phyloP scores from a whole-genome alignment of 306 rosid genomes.

The Datisca glomerata region DNA sequence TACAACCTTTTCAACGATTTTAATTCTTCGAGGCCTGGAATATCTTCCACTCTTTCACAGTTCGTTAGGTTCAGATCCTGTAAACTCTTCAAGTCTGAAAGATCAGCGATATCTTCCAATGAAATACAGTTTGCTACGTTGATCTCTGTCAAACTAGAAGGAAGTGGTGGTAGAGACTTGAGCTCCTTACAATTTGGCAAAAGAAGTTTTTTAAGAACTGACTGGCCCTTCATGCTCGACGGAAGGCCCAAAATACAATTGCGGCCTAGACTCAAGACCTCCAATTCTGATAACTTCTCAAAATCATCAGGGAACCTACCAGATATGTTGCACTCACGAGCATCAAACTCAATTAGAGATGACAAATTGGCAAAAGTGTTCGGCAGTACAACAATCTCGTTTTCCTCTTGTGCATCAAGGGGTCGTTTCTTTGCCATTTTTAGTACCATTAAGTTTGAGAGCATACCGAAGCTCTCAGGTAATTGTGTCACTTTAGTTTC shows the following conservation, averaged over 20 bases:
- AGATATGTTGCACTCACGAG: conserved; percentile 31
- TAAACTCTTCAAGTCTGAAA: conserved; percentile 36
- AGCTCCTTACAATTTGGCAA: conserved; percentile 30
- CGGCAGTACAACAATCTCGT: conserved; percentile 18
- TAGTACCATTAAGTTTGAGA: conserved; percentile 34
- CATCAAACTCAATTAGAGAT: conserved; percentile 27
- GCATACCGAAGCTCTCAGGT: conserved; percentile 55
- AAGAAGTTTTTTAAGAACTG: conserved; percentile 21
- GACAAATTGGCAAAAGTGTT: conserved; percentile 38
- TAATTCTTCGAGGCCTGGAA: conserved; percentile 55
- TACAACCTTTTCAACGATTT: conserved; percentile 38
- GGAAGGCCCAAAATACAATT: conserved; percentile 49
- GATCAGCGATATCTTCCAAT: conserved; percentile 30
- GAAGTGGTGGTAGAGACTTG: conserved; percentile 48
- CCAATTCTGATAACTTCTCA: conserved; percentile 30
- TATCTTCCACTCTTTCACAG: conserved; percentile 38
- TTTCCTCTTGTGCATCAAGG: not conserved
- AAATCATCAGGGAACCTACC: conserved; percentile 50
- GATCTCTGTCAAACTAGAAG: conserved; percentile 40
- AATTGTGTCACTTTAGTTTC: conserved; percentile 33
- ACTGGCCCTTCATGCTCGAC: conserved; percentile 41
- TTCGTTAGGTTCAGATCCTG: conserved; percentile 36
- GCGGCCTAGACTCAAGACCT: conserved; percentile 26
- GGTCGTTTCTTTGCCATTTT: conserved; percentile 25
- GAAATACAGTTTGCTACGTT: conserved; percentile 31